A percentile compares a stretch with the other conserved stretches of the same genome.
These are phyloP conservation scores for Helichrysum umbraculigerum DNA, from an alignment of 129 eudicot genomes.

Conservation along the genomic window DNA sequence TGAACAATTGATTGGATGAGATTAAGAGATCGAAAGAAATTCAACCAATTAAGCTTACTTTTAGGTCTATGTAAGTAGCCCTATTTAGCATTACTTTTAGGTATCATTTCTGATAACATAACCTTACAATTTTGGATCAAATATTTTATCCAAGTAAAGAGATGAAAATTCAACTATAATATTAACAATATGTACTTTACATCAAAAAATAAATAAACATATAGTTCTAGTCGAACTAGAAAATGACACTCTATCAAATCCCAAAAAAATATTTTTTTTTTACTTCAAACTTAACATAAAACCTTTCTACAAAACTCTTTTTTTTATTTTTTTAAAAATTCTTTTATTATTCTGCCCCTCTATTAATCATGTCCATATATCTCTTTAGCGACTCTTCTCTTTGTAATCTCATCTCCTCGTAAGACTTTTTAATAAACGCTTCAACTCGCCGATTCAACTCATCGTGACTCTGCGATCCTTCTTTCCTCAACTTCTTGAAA, in stretches of 20 bases:
- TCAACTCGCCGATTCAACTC: conserved; percentile 89
- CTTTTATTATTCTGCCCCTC: conserved; percentile 39
- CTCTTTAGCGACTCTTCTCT: conserved; percentile 67
- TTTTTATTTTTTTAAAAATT: too few species aligned
- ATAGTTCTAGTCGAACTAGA: background rate
- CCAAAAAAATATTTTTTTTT: background rate
- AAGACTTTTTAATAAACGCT: conserved; percentile 74
- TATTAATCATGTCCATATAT: conserved; percentile 65
- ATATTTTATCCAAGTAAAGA: too few species aligned
- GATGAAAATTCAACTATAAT: too few species aligned
- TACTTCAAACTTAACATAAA: too few species aligned
- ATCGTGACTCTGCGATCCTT: conserved; percentile 72
- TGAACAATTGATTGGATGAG: too few species aligned
- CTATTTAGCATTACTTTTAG: too few species aligned
- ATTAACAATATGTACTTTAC: background rate
- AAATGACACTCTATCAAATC: background rate
- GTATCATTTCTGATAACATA: too few species aligned
- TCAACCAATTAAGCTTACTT: too few species aligned
- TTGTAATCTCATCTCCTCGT: conserved; percentile 89
- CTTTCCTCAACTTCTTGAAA: conserved; percentile 54
- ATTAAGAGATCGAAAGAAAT: too few species aligned
- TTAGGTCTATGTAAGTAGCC: too few species aligned
- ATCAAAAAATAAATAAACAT: background rate
- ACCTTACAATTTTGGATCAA: background rate
- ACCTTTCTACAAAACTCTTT: background rate